phyloP scores from a whole-genome alignment of 2,329 filamentous ascomycete species.

The Sarocladium kiliense region DNA sequence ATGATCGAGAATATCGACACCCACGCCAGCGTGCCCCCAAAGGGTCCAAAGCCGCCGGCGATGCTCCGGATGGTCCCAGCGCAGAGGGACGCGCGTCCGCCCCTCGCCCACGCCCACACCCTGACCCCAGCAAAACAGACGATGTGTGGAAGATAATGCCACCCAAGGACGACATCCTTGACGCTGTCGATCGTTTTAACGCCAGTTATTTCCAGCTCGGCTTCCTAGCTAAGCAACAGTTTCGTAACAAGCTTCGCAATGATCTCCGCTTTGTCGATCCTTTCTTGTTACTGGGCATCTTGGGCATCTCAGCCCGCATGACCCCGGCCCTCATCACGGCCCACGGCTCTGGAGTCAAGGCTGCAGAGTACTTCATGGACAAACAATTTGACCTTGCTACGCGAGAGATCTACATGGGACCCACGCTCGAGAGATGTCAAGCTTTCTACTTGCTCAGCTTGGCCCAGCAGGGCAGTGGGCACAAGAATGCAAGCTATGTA shows the following conservation, averaged over 20 bases:
- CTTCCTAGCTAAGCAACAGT: constrained; percentile 50
- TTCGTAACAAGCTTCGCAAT: constrained; percentile 40
- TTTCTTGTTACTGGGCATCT: constrained; percentile 50
- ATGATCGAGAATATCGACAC: constrained; percentile 52
- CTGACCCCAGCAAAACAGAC: constrained; percentile 5
- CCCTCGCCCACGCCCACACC: constrained; percentile 17
- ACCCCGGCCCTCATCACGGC: constrained; percentile 42
- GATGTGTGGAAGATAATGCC: constrained; percentile 48
- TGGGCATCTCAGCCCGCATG: constrained; percentile 52
- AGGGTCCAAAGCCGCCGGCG: constrained; percentile 9
- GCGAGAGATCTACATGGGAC: constrained; percentile 45
- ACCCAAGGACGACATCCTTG: constrained; percentile 42
- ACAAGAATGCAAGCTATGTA: constrained; percentile 49
- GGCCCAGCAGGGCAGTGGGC: constrained; percentile 51
- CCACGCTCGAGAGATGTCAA: constrained; percentile 51
- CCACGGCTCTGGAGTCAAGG: constrained; percentile 45
- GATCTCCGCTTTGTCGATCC: constrained; percentile 44
- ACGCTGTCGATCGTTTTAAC: constrained; percentile 48
- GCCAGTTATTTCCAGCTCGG: constrained; percentile 54
- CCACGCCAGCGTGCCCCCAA: constrained; percentile 46
- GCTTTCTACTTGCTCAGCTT: constrained; percentile 55
- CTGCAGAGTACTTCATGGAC: constrained; percentile 49
- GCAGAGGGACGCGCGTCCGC: constrained; percentile 22
- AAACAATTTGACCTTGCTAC: constrained; percentile 42
- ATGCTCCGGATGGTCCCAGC: constrained; percentile 30